Base-by-base conservation (phyloP, 139 green algal species). In the Coelastrella sp. region DNA sequence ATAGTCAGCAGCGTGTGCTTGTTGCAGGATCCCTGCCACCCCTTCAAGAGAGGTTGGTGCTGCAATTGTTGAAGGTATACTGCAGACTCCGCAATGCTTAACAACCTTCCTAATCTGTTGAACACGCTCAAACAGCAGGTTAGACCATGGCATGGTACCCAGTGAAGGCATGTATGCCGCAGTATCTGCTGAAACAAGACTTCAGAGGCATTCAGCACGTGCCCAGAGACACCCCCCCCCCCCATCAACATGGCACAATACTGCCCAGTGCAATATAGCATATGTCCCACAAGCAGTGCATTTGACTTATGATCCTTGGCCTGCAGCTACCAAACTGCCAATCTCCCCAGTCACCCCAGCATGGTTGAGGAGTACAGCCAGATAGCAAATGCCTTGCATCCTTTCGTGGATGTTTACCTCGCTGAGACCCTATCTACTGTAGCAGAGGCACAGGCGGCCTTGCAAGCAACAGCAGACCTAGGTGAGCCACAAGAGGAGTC, bases 391-490 rank as follows among this genome's bases (percentile, higher is more conserved):
- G 64, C 76, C 0, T 40, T 95, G 73, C 45, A 57, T 15, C 89
- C 90, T 0, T 19, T 63, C 27, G 87, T 90, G 13, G 92, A 95
- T 63, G 41, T 95, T 0, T 53, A 94, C 4, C 77, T 95, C 27
- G 93, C 88, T 50, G 92, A 95, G 64, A 95, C 92, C 0, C 73
- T 95, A 50, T 77, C 86, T 0, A 86, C 84, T 3, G 37, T 34
- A 30, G 64, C 59, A 6, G 92, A 95, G 40, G 92, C 86, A 15
- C 32, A 76, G 23, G 86, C 85, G 13, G 92, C 91, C 4, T 62
- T 77, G 19, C 57, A 51, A n/a, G 86, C 86, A 25, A 86, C 90
- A 9, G 34, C 67, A 2, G 13, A 41, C 17, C 25, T 53, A 35
- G 68, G 62, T 69, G 45, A 57, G 45, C 45, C 15, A 9, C 45